A percentile compares a stretch with the other conserved stretches of the same genome.
phyloP scores from a whole-genome alignment of 331 rosid genomes.

The Malus hybrid region DNA sequence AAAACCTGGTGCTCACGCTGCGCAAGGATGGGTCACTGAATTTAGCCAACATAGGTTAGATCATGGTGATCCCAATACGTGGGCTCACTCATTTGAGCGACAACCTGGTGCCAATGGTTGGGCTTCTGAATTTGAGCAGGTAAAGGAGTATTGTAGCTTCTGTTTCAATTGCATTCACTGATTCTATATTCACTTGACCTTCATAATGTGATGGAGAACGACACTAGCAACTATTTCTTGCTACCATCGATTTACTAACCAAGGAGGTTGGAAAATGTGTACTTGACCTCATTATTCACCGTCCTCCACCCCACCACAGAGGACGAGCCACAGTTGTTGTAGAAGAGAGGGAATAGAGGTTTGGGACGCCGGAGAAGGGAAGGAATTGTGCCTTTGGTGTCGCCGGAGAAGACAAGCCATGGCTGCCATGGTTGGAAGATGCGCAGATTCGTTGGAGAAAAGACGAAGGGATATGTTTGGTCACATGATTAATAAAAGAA shows the following conservation, averaged over 20 bases:
- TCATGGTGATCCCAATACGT: conserved; percentile 57
- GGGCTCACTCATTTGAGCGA: conserved; percentile 88
- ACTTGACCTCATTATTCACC: no score
- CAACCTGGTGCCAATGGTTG: conserved; percentile 84
- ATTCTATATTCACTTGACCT: background rate
- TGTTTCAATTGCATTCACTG: background rate
- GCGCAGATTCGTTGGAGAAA: no score
- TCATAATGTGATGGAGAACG: background rate
- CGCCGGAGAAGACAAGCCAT: no score
- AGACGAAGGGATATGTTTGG: no score
- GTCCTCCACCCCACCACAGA: no score
- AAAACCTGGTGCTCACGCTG: conserved; percentile 45
- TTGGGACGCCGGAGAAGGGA: no score
- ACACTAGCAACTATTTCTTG: background rate
- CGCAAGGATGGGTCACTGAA: conserved; percentile 83
- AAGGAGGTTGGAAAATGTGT: background rate
- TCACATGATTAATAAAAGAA: no score
- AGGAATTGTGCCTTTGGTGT: no score
- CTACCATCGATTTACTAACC: background rate
- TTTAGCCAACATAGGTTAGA: conserved; percentile 49
- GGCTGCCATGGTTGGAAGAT: no score
- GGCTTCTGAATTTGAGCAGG: conserved; percentile 95
- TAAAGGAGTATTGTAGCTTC: conserved; percentile 22
- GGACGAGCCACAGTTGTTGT: no score
- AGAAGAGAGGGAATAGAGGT: no score